phyloP scores from a whole-genome alignment of 2,329 filamentous ascomycete genomes.

The Chaetomiaceae sp. region DNA sequence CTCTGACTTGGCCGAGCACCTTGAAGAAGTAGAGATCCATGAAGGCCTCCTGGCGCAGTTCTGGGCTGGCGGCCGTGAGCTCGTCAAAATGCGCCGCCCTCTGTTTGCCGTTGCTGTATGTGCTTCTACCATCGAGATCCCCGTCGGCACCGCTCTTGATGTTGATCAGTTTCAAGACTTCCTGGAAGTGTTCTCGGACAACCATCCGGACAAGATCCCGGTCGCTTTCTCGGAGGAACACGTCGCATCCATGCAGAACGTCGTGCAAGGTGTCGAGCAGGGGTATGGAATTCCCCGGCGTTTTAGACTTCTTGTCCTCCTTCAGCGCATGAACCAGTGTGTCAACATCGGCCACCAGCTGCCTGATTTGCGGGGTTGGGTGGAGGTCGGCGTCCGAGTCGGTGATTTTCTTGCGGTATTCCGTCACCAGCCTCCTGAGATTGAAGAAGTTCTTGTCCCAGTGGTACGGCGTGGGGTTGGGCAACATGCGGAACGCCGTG shows the following conservation, averaged over 20 bases:
- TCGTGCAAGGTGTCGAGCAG: conserved; percentile 38
- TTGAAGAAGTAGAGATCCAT: conserved; percentile 49
- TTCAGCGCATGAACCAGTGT: conserved; percentile 15
- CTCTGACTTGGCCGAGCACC: conserved; percentile 39
- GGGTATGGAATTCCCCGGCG: conserved; percentile 30
- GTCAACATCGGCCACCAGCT: conserved; percentile 14
- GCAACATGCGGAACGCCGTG: conserved; percentile 49
- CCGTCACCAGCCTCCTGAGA: conserved; percentile 38
- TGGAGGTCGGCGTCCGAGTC: conserved; percentile 17
- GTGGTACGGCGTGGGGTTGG: conserved; percentile 51
- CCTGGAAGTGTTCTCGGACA: conserved; percentile 46
- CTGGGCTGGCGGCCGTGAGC: conserved; percentile 43
- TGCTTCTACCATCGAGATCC: conserved; percentile 15
- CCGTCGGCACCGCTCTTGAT: conserved; percentile 19
- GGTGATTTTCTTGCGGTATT: conserved; percentile 33
- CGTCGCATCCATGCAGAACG: conserved; percentile 39
- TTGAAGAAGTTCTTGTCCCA: conserved; percentile 49
- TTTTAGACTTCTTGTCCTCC: conserved; percentile 17
- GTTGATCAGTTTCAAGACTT: conserved; percentile 44
- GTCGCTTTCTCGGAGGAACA: conserved; percentile 34
- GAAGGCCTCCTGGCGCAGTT: conserved; percentile 46
- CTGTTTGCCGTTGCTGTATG: conserved; percentile 11
- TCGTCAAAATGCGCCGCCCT: conserved; percentile 36
- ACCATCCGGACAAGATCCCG: conserved; percentile 41
- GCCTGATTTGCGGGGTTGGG: conserved; percentile 7